phyloP scores from a whole-genome alignment of 2,329 filamentous ascomycete genomes.

The Clarireedia sp. region DNA sequence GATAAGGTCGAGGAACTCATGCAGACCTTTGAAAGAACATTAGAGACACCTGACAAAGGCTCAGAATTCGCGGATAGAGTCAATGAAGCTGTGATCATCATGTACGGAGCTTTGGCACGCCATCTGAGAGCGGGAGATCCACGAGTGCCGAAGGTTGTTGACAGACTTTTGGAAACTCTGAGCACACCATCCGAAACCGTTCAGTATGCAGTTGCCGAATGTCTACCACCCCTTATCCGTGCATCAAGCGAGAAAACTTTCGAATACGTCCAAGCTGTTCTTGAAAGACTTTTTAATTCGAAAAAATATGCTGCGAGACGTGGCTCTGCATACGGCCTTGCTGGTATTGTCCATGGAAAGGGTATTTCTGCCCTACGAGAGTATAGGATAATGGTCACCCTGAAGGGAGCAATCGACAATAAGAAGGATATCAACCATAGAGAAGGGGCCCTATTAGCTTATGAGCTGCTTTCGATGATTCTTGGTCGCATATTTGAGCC shows the following conservation, averaged over 20 bases:
- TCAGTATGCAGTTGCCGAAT: conserved; percentile 92
- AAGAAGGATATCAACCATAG: conserved; percentile 87
- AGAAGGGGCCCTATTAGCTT: conserved; percentile 81
- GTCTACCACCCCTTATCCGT: conserved; percentile 81
- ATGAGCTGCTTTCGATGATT: conserved; percentile 80
- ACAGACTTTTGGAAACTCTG: conserved; percentile 75
- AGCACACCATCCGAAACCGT: conserved; percentile 95
- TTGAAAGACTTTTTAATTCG: conserved; percentile 73
- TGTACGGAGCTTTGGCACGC: conserved; percentile 87
- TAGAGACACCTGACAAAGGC: conserved; percentile 78
- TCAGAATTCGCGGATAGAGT: conserved; percentile 79
- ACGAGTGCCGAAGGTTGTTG: conserved; percentile 81
- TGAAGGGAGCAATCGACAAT: conserved; percentile 81
- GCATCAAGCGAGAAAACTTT: conserved; percentile 70
- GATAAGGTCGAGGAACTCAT: conserved; percentile 81
- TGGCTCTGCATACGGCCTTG: conserved; percentile 90
- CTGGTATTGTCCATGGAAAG: conserved; percentile 81
- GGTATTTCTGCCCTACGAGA: conserved; percentile 77
- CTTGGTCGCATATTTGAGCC: conserved; percentile 89
- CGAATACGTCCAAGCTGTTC: conserved; percentile 71
- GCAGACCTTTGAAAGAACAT: conserved; percentile 78
- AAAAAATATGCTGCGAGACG: conserved; percentile 91
- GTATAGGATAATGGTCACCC: conserved; percentile 73
- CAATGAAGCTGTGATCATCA: conserved; percentile 94
- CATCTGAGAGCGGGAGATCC: conserved; percentile 80